phyloP scores from a whole-genome alignment of 1,284 basidiomycete genomes.

The Mycosarcoma maydis region DNA sequence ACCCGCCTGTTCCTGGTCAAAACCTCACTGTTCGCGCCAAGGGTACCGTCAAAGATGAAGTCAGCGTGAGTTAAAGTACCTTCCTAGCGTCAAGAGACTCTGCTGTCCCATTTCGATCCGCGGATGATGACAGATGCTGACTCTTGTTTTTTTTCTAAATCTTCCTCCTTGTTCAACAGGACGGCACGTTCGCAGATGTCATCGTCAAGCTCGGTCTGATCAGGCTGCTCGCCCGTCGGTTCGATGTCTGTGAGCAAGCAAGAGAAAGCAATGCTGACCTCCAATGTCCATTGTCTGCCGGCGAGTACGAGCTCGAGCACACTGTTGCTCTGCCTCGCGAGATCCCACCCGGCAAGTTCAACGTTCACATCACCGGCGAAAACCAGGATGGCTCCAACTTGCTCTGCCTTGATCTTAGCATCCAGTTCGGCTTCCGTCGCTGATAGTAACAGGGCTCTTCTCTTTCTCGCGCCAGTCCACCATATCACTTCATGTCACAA shows the following conservation, averaged over 20 bases:
- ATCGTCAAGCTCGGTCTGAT: slow-evolving; percentile 64
- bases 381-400: slow-evolving; percentile 81
- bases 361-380: slow-evolving; percentile 77
- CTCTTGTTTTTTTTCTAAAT: too few species aligned
- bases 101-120: too few species aligned
- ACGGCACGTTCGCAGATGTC: slow-evolving; percentile 61
- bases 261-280: slow-evolving; percentile 58
- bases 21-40: slow-evolving; percentile 62
- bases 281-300: slow-evolving; percentile 60
- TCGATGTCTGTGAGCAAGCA: slow-evolving; percentile 62
- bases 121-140: too few species aligned
- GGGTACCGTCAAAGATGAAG: slow-evolving; percentile 46
- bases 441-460: background rate
- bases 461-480: too few species aligned
- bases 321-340: slow-evolving; percentile 61
- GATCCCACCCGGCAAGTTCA: slow-evolving; percentile 74
- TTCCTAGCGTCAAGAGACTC: background rate
- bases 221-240: slow-evolving; percentile 50
- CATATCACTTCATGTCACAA: background rate
- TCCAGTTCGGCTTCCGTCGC: slow-evolving; percentile 70
- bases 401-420: slow-evolving; percentile 79
- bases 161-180: slow-evolving; percentile 9
- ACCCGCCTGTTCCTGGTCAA: slow-evolving; percentile 62
- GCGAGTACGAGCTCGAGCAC: slow-evolving; percentile 59
- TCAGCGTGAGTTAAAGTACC: slow-evolving; percentile 48